Base-by-base conservation (phyloP, 768 basidiomycete species). In the Candolleomyces efflorescens region DNA sequence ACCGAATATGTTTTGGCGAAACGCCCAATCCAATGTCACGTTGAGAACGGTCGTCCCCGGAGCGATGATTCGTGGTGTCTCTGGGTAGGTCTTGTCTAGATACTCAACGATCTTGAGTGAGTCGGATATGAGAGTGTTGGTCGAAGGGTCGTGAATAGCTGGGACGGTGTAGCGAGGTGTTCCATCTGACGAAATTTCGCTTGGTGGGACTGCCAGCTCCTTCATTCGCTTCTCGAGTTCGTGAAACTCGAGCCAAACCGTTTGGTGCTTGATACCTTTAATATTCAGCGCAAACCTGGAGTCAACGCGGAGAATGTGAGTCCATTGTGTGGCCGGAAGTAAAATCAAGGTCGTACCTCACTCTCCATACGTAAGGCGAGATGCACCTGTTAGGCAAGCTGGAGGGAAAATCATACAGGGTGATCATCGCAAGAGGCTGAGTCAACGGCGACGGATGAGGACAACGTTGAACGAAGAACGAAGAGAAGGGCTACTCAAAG, bases 351-450 rank as follows among this genome's bases (percentile, higher is more conserved):
- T 27, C 65, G 27, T 54, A 69, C 75, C 73, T 68, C 1, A 70
- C 64, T 59, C 71, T 75, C 64, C 68, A 69, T 1, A 68, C 68
- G 53, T 73, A 75, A 0, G 73, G 73, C 1, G 73, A 71, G 70
- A 71, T 78, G 1, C 70, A 64, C n/a, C 55, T 62, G 3, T 60
- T 57, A 12, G 71, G 65, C 15, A 59, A 45, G 17, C 61, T 67
- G n/a, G 68, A 64, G 3, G 70, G 63, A 48, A 76, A 73, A 60
- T 80, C 78, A 62, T 77, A 78, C 24, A 80, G 60, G 5, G 65
- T 66, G 54, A 77, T 70, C 27, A 64, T 60, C 41, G 41, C 18
- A 20, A 15, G 41, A 32, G 32, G 11, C 32, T 5, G 32, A 7
- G 7, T 32, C 32, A 11, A 32, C 2, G 5, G 41, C 38, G 38